These are phyloP conservation scores for Arthrobotrys sinensis DNA, from an alignment of 2,329 filamentous ascomycete genomes.

Conservation along the genomic window DNA sequence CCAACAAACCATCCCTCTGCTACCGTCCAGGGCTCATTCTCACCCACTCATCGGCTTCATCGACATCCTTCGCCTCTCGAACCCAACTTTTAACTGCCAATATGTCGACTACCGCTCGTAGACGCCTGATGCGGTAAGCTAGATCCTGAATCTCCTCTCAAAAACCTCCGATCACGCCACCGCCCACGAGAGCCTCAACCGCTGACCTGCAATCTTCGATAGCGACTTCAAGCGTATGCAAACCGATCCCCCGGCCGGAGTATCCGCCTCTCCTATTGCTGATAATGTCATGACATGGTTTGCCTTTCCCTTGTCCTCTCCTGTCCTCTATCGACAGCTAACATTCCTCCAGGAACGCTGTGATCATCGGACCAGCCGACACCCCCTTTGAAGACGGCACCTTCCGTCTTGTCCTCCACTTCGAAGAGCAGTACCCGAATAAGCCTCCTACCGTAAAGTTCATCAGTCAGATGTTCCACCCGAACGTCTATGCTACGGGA, in stretches of 20 bases:
- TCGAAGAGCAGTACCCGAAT: conserved; percentile 98
- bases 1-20: conserved; percentile 14
- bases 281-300: conserved; percentile 99
- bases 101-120: conserved; percentile 94
- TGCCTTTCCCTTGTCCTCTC: conserved; percentile 66
- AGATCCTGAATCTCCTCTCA: conserved; percentile 35
- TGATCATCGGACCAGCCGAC: conserved; percentile 96
- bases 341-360: conserved; percentile 82
- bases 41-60: not conserved
- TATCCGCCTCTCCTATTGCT: conserved; percentile 94
- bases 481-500: conserved; percentile 96
- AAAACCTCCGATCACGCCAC: conserved; percentile 35
- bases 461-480: conserved; percentile 99
- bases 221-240: conserved; percentile 85
- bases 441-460: conserved; percentile 98
- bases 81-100: conserved; percentile 62
- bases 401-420: conserved; percentile 98
- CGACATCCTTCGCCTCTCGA: not conserved
- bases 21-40: not conserved
- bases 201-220: conserved; percentile 40
- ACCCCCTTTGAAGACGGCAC: conserved; percentile 99
- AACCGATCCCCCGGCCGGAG: conserved; percentile 95
- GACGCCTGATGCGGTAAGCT: conserved; percentile 92
- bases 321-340: conserved; percentile 35
- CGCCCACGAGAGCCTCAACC: conserved; percentile 60